Evolutionary conservation across 2,329 filamentous ascomycete species (phyloP).

Genomic region (Capronia americana): DNA sequence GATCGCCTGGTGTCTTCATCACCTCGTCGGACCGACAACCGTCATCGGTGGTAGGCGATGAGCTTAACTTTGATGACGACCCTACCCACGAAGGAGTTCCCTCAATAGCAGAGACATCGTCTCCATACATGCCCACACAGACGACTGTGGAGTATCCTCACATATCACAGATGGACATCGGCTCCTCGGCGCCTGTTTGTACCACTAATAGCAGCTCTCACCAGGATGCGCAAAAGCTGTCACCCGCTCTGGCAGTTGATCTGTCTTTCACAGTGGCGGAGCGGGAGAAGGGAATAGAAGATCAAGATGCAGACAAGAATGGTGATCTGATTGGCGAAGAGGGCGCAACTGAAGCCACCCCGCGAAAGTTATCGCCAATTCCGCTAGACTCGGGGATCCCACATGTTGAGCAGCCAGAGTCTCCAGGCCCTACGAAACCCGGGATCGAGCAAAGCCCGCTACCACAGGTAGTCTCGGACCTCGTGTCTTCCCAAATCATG

Average conservation of each 20-base stretch:
- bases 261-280: conserved; percentile 27
- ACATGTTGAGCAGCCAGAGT: conserved; percentile 1
- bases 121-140: conserved; percentile 33
- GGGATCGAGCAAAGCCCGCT: background rate
- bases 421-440: background rate
- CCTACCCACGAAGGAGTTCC: background rate
- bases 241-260: conserved; percentile 29
- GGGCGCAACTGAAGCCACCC: conserved; percentile 2
- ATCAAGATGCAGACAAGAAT: background rate
- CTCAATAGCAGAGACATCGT: conserved; percentile 21
- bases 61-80: background rate
- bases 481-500: conserved; percentile 1
- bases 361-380: background rate
- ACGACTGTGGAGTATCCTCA: conserved; percentile 39
- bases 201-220: conserved; percentile 36
- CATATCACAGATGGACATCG: conserved; percentile 36
- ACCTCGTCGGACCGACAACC: conserved; percentile 7
- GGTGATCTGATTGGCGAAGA: conserved; percentile 9
- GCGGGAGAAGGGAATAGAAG: conserved; percentile 1
- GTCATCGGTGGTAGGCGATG: conserved; percentile 17
- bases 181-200: conserved; percentile 24
- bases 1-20: conserved; percentile 18
- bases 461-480: background rate
- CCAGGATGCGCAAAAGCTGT: conserved; percentile 38
- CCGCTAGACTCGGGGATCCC: background rate